Evolutionary conservation across 495 filamentous ascomycete genomes (phyloP).

Genomic region (Penicillium nucicola): DNA sequence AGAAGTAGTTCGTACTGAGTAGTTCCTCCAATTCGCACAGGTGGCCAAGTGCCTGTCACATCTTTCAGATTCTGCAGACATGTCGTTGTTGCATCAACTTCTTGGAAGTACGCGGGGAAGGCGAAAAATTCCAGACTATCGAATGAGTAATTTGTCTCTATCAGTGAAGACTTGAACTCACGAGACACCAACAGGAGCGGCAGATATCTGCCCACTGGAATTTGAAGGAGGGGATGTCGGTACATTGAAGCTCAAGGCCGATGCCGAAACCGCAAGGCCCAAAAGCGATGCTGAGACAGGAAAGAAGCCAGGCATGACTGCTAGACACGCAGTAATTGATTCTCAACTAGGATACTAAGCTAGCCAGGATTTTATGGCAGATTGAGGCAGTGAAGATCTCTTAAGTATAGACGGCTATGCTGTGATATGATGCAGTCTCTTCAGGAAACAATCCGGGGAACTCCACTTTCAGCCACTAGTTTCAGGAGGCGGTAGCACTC

Average conservation of each 20-base stretch:
- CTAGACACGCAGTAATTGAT: too few relatives aligned
- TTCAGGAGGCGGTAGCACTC: too few relatives aligned
- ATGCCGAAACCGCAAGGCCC: not conserved
- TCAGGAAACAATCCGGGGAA: not conserved
- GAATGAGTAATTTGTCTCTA: not conserved
- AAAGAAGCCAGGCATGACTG: not conserved
- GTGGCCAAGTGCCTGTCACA: constrained; percentile 53
- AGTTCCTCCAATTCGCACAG: constrained; percentile 58
- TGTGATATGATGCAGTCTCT: not conserved
- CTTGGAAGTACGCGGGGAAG: constrained; percentile 55
- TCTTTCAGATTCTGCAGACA: constrained; percentile 55
- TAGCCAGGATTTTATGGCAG: not conserved
- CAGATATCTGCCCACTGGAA: constrained; percentile 12
- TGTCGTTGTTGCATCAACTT: constrained; percentile 50
- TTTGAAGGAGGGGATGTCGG: constrained; percentile 13
- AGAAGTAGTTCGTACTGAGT: constrained; percentile 37
- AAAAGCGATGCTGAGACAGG: not conserved
- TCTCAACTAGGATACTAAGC: not conserved
- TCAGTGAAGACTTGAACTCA: constrained; percentile 17
- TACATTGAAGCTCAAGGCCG: constrained; percentile 8
- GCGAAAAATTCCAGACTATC: constrained; percentile 56
- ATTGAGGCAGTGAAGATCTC: not conserved
- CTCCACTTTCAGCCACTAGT: not conserved
- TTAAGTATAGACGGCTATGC: not conserved
- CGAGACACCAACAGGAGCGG: constrained; percentile 52